Conservation (phyloP, 139 green algal genomes). For the Trebouxia sp. region DNA sequence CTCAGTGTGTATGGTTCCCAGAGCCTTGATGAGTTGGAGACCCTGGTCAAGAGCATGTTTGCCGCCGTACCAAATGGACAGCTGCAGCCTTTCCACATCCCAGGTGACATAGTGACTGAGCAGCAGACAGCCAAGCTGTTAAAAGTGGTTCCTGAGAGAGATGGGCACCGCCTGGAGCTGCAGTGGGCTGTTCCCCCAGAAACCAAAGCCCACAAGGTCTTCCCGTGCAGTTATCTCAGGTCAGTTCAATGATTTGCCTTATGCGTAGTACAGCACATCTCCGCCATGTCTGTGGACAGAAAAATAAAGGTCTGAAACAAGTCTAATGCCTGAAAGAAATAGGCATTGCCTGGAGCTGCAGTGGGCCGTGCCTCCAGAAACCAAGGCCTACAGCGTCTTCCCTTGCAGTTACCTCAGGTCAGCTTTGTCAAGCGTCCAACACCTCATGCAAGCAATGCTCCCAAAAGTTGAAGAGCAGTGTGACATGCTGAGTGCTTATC, state of each 20-base stretch:
- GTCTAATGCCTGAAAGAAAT: no score
- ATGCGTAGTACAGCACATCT: no score
- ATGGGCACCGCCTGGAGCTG: constrained; percentile 79
- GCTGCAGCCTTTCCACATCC: constrained; percentile 41
- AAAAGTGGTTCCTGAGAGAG: constrained; percentile 71
- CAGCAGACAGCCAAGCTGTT: constrained; percentile 53
- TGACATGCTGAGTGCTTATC: no score
- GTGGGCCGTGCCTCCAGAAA: no score
- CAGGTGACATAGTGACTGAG: constrained; percentile 29
- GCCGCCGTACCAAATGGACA: constrained; percentile 49
- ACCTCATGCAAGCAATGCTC: no score
- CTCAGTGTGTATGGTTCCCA: constrained; percentile 64
- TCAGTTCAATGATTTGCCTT: neutral
- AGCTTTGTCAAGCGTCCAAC: no score
- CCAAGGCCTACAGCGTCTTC: no score
- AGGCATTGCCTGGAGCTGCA: no score
- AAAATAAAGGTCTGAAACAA: no score
- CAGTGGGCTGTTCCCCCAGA: constrained; percentile 67
- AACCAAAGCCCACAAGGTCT: constrained; percentile 51
- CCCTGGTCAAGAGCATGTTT: constrained; percentile 63
- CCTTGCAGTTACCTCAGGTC: no score
- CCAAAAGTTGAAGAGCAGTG: no score
- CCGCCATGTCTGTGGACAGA: constrained; percentile 68
- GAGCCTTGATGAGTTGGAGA: constrained; percentile 73
- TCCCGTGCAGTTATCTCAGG: constrained; percentile 50